A percentile compares a stretch with the other conserved stretches of the same genome.
phyloP scores from a whole-genome alignment of 768 basidiomycete species.

The Kwoniella bestiolae region DNA sequence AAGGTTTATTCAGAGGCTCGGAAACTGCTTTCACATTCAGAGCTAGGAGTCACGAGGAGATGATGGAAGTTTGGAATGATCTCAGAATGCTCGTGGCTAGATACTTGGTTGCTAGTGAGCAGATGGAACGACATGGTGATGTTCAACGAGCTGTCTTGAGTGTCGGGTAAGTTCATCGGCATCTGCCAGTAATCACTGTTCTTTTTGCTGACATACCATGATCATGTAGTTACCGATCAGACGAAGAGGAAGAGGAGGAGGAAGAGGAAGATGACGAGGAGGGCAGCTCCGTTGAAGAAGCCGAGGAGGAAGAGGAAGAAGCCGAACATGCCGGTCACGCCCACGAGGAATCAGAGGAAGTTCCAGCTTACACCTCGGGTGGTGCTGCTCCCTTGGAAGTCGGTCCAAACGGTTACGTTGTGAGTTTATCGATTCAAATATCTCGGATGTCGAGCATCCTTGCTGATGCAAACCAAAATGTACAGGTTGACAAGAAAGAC shows the following conservation, averaged over 20 bases:
- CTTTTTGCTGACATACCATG: conserved; percentile 14
- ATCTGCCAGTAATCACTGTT: neutral
- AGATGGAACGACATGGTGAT: conserved; percentile 88
- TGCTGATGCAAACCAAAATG: conserved; percentile 9
- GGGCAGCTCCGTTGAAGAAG: conserved; percentile 52
- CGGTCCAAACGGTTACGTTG: conserved; percentile 67
- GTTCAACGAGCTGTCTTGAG: conserved; percentile 88
- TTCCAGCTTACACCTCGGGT: conserved; percentile 67
- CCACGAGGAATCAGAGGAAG: conserved; percentile 61
- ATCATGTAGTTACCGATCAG: conserved; percentile 61
- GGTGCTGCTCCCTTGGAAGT: conserved; percentile 59
- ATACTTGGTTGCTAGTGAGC: conserved; percentile 91
- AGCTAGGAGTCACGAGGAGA: conserved; percentile 84
- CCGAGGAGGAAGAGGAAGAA: conserved; percentile 50
- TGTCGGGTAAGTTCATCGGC: conserved; percentile 69
- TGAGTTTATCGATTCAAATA: conserved; percentile 58
- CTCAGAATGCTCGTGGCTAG: conserved; percentile 88
- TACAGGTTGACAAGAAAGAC: conserved; percentile 63
- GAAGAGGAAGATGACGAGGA: conserved; percentile 62
- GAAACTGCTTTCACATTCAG: conserved; percentile 83
- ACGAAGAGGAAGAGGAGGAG: conserved; percentile 64
- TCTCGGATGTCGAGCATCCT: neutral
- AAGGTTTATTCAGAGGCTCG: conserved; percentile 58
- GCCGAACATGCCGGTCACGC: conserved; percentile 66
- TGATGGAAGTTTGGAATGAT: conserved; percentile 99